These are phyloP conservation scores for Aphanocladium album DNA, from an alignment of 2,329 filamentous ascomycete genomes.

Conservation along the genomic window DNA sequence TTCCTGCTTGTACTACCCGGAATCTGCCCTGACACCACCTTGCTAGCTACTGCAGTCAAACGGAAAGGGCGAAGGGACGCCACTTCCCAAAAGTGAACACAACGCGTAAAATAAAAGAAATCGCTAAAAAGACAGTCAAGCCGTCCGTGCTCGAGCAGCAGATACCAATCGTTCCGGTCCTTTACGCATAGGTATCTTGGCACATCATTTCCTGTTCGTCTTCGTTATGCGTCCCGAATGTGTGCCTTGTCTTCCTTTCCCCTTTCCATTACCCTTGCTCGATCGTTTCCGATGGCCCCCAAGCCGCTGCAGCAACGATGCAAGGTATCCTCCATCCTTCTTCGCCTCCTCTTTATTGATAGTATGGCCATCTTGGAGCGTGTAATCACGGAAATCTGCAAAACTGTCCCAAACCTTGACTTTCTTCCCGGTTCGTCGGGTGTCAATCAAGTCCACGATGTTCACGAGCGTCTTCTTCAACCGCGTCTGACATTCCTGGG, in stretches of 20 bases:
- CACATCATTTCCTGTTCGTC: not conserved
- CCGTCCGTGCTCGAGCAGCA: too few species aligned
- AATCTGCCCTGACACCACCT: too few species aligned
- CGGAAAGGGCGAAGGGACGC: too few species aligned
- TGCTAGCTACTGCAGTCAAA: too few species aligned
- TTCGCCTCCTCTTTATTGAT: constrained; percentile 21
- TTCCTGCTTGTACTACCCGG: too few species aligned
- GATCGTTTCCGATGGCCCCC: not conserved
- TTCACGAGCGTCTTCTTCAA: constrained; percentile 26
- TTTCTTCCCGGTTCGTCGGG: constrained; percentile 20
- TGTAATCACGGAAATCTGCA: constrained; percentile 21
- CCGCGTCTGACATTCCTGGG: constrained; percentile 19
- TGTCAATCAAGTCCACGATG: constrained; percentile 28
- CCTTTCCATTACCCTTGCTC: constrained; percentile 50
- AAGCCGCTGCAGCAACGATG: constrained; percentile 20
- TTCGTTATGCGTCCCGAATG: not conserved
- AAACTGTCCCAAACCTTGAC: constrained; percentile 26
- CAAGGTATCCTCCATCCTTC: constrained; percentile 19
- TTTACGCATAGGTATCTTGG: not conserved
- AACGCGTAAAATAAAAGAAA: too few species aligned
- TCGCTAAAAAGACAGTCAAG: too few species aligned
- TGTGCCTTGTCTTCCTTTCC: not conserved
- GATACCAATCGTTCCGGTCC: too few species aligned
- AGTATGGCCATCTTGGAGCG: constrained; percentile 18
- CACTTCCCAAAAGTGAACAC: too few species aligned